phyloP scores from a whole-genome alignment of 2,329 filamentous ascomycete genomes.

The Curvularia eragrostidis region DNA sequence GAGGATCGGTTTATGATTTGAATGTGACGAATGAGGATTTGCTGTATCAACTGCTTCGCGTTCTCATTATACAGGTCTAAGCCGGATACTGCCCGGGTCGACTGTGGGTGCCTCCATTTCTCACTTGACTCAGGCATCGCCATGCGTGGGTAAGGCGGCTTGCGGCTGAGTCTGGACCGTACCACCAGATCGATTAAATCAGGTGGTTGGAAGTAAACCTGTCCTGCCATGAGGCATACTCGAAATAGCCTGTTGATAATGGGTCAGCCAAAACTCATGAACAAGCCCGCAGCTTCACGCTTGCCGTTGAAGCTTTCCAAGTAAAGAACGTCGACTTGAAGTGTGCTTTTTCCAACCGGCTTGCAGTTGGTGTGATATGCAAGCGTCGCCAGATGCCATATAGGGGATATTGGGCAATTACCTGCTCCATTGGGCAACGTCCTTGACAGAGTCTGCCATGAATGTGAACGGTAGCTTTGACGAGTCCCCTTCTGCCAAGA shows the following conservation, averaged over 20 bases:
- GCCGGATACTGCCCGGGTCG: background rate
- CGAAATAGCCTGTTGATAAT: slow-evolving; percentile 19
- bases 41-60: background rate
- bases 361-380: background rate
- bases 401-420: slow-evolving; percentile 14
- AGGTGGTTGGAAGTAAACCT: slow-evolving; percentile 34
- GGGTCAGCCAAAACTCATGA: background rate
- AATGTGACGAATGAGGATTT: background rate
- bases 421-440: slow-evolving; percentile 8
- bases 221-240: slow-evolving; percentile 27
- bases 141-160: slow-evolving; percentile 21
- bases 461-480: slow-evolving; percentile 31
- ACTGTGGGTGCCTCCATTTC: background rate
- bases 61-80: background rate
- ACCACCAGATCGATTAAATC: slow-evolving; percentile 35
- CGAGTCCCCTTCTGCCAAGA: slow-evolving; percentile 23
- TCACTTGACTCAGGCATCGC: slow-evolving; percentile 10
- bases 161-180: slow-evolving; percentile 18
- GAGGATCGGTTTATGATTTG: slow-evolving; percentile 1
- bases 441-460: slow-evolving; percentile 11
- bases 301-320: background rate
- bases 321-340: background rate
- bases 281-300: background rate
- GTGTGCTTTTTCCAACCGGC: background rate
- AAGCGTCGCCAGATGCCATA: slow-evolving; percentile 1